These are phyloP conservation scores for Trapa bicornis DNA, from an alignment of 345 rosid genomes.

Conservation along the genomic window DNA sequence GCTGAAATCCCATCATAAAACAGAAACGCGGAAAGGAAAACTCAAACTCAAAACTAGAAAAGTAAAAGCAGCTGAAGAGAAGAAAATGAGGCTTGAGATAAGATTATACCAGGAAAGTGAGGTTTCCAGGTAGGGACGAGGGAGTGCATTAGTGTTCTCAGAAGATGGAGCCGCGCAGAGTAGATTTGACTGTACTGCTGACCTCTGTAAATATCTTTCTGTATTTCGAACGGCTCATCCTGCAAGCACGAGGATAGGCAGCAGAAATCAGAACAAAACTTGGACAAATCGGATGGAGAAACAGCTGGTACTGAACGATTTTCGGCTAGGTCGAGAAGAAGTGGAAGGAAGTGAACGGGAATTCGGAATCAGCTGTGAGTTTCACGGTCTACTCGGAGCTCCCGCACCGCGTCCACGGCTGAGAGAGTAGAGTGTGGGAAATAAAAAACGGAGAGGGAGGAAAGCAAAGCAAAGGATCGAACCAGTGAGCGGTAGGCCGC, in stretches of 20 bases:
- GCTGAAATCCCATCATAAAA: too few relatives aligned
- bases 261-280: not conserved
- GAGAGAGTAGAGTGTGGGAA: not conserved
- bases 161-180: conserved; percentile 71
- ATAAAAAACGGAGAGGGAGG: not conserved
- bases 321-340: not conserved
- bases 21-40: not conserved
- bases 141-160: conserved; percentile 70
- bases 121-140: conserved; percentile 74
- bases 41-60: not conserved
- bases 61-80: not conserved
- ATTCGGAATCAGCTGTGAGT: not conserved
- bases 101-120: conserved; percentile 45
- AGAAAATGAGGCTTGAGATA: not conserved
- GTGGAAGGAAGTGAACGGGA: not conserved
- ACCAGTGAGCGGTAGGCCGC: conserved; percentile 41
- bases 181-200: conserved; percentile 95
- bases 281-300: not conserved
- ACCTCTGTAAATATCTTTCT: conserved; percentile 61
- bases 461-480: not conserved
- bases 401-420: not conserved
- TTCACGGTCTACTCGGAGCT: not conserved
- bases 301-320: not conserved
- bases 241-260: conserved; percentile 15
- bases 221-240: conserved; percentile 69